Base-by-base conservation (phyloP, 768 basidiomycete genomes). In the Rhodotorula babjevae region DNA sequence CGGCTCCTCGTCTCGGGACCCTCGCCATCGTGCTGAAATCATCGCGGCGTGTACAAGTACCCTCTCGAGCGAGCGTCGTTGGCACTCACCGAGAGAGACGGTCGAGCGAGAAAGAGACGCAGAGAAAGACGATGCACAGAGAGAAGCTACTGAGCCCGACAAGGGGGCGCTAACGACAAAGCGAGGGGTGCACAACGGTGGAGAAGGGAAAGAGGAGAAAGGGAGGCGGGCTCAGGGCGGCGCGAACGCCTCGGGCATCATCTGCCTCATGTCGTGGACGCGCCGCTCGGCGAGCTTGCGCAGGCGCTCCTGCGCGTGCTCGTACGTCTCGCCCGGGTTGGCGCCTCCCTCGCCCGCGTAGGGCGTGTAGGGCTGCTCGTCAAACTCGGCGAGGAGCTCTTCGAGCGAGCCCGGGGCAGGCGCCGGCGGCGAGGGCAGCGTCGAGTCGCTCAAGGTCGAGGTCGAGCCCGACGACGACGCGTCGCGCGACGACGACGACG, bases 321-420 rank as follows among this genome's bases (percentile, higher is more conserved):
- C 67, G 59, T 61, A 72, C 55, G 63, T 64, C 59, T 72, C 71
- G 23, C 27, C 25, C 46, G 55, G 12, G 42, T 29, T 27, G 61
- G 46, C 60, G 18, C 72, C 72, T 14, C 64, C 72, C 15, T 29
- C 50, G 3, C 56, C 53, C n/a, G 69, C 29, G 49, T n/a, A 58
- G 25, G 72, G 72, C 12, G 33, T 23, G 61, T 69, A 68, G 31
- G 61, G 63, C 44, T 53, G n/a, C 21, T 64, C 47, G 42, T 69
- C 72, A 40, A 69, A 42, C 49, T 69, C 67, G 47, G 72, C 59
- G 29, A 73, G 36, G 21, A 68, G 25, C 29, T 65, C 55, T 3
- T 42, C 53, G 63, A 56, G 67, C 40, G 57, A 40, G 40, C 50
- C 55, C 36, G 36, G 62, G 31, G 53, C 44, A 44, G 29, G 40